phyloP scores from a whole-genome alignment of 768 basidiomycete genomes.

The Tephrocybe rancida region DNA sequence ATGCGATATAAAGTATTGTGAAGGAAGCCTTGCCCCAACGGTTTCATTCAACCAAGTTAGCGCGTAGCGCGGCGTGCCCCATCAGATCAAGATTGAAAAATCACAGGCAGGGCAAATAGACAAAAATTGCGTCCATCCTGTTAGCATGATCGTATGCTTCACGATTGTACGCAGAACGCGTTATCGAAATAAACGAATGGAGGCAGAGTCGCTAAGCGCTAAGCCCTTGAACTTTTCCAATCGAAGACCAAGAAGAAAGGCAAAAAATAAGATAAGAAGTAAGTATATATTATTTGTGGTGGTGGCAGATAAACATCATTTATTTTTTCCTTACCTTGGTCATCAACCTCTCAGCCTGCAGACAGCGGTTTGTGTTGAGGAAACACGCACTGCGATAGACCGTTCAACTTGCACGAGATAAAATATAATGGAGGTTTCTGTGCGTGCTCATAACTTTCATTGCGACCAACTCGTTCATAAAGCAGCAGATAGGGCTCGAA shows the following conservation, averaged over 20 bases:
- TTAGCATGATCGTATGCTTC: too few relatives aligned
- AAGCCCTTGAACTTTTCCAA: too few relatives aligned
- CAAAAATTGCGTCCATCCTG: too few relatives aligned
- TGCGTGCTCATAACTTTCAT: conserved; percentile 19
- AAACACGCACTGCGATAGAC: too few relatives aligned
- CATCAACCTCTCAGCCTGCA: background rate
- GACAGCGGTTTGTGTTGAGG: too few relatives aligned
- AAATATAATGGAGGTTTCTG: conserved; percentile 26
- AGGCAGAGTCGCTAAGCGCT: too few relatives aligned
- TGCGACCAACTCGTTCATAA: conserved; percentile 28
- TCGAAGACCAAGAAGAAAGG: background rate
- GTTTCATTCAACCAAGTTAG: background rate
- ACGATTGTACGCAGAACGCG: too few relatives aligned
- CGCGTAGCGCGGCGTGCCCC: too few relatives aligned
- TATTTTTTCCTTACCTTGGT: background rate
- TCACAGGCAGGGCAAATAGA: too few relatives aligned
- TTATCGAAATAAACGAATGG: too few relatives aligned
- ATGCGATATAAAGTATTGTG: background rate
- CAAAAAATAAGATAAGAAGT: background rate
- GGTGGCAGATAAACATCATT: conserved; percentile 3
- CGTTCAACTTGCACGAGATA: background rate
- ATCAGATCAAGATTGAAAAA: too few relatives aligned
- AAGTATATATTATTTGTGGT: background rate
- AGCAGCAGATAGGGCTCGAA: conserved; percentile 70
- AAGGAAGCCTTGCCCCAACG: background rate